These are phyloP conservation scores for Fusarium avenaceum DNA, from an alignment of 2,329 filamentous ascomycete genomes.

Conservation along the genomic window DNA sequence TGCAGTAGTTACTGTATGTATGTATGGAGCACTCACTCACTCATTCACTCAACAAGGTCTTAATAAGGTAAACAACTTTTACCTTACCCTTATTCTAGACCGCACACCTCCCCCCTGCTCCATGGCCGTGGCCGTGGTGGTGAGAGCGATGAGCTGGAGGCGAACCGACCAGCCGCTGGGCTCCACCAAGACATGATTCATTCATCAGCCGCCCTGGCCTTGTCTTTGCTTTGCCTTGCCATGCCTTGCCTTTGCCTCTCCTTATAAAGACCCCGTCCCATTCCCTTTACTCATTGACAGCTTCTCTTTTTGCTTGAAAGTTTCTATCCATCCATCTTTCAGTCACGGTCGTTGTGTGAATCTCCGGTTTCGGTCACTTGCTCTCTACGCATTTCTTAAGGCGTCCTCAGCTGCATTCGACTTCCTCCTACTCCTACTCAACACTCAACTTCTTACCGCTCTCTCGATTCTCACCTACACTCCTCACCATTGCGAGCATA, in stretches of 20 bases:
- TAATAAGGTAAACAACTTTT: slow-evolving; percentile 29
- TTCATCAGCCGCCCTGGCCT: slow-evolving; percentile 49
- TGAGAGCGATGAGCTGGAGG: slow-evolving; percentile 42
- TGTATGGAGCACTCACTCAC: too few species aligned
- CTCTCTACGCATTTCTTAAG: slow-evolving; percentile 28
- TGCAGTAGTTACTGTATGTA: background rate
- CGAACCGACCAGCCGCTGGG: slow-evolving; percentile 45
- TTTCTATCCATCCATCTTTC: slow-evolving; percentile 24
- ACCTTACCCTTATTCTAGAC: slow-evolving; percentile 10
- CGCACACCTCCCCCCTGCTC: slow-evolving; percentile 23
- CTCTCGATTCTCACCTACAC: slow-evolving; percentile 22
- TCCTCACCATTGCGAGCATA: slow-evolving; percentile 25
- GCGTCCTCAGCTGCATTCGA: slow-evolving; percentile 28
- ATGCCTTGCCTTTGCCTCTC: slow-evolving; percentile 20
- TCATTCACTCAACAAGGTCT: background rate
- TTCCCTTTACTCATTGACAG: slow-evolving; percentile 17
- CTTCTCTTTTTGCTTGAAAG: slow-evolving; percentile 20
- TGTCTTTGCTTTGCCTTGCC: slow-evolving; percentile 27
- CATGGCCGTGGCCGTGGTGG: slow-evolving; percentile 37
- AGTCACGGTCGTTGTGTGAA: slow-evolving; percentile 37
- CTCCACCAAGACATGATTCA: slow-evolving; percentile 51
- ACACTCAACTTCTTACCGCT: background rate
- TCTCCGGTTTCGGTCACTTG: slow-evolving; percentile 31
- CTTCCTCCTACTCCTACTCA: background rate
- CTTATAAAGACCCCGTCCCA: slow-evolving; percentile 44